Conservation (phyloP, 108 stramenopile species). For the Halocafeteria seosinensis region DNA sequence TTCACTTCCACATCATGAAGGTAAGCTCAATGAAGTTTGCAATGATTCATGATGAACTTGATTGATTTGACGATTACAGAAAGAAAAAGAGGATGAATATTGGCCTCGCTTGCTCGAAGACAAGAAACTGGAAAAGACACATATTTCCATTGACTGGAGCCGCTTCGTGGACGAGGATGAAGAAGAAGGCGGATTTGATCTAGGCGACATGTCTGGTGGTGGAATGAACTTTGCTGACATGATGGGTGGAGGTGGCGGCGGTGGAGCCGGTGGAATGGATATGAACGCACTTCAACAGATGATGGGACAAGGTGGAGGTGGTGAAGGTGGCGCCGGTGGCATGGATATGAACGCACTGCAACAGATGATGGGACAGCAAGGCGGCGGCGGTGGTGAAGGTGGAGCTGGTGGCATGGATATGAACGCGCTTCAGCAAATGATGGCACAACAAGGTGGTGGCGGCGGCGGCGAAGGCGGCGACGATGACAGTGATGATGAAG, state of each 20-base stretch:
- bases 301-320: no score
- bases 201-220: background rate
- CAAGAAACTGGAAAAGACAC: conserved; percentile 33
- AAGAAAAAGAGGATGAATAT: conserved; percentile 25
- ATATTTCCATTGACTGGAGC: conserved; percentile 11
- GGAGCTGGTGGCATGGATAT: conserved; percentile 4
- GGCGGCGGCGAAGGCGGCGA: background rate
- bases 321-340: background rate
- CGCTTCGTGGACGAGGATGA: conserved; percentile 1
- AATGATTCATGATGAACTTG: no score
- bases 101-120: conserved; percentile 39
- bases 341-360: background rate
- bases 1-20: conserved; percentile 36
- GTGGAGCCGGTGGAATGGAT: conserved; percentile 3
- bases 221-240: background rate
- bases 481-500: background rate
- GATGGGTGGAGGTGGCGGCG: background rate
- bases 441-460: background rate
- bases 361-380: no score
- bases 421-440: background rate
- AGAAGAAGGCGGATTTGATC: background rate
- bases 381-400: background rate
- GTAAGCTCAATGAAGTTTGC: no score
- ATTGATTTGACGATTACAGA: no score
- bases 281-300: background rate